These are phyloP conservation scores for Suillus subluteus DNA, from an alignment of 768 basidiomycete species.

Conservation along the genomic window DNA sequence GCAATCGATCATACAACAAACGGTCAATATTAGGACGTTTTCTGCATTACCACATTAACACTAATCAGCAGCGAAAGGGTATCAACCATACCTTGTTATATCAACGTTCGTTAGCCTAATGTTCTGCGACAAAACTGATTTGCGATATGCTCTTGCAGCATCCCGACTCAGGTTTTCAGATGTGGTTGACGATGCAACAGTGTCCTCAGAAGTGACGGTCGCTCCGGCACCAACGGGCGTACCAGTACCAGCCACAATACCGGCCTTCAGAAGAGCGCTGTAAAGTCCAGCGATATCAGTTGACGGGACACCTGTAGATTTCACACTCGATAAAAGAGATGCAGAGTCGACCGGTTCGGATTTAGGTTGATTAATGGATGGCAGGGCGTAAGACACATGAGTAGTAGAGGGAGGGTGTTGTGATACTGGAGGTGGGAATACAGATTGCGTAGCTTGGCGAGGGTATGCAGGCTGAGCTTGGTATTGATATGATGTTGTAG, in stretches of 20 bases:
- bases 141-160: slow-evolving; percentile 59
- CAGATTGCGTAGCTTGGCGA: slow-evolving; percentile 21
- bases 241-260: slow-evolving; percentile 62
- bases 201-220: slow-evolving; percentile 33
- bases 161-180: slow-evolving; percentile 45
- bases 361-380: slow-evolving; percentile 27
- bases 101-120: slow-evolving; percentile 70
- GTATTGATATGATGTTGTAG: slow-evolving; percentile 32
- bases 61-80: background rate
- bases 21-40: slow-evolving; percentile 60
- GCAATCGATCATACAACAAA: slow-evolving; percentile 74
- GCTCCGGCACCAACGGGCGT: slow-evolving; percentile 56
- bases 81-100: slow-evolving; percentile 61
- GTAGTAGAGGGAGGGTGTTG: slow-evolving; percentile 35
- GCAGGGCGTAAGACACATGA: slow-evolving; percentile 26
- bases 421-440: slow-evolving; percentile 34
- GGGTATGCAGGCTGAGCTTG: slow-evolving; percentile 35
- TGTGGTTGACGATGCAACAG: slow-evolving; percentile 32
- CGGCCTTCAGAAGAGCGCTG: slow-evolving; percentile 77
- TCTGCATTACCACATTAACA: slow-evolving; percentile 43
- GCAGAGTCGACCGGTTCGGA: slow-evolving; percentile 35
- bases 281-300: slow-evolving; percentile 60
- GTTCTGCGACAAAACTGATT: slow-evolving; percentile 58
- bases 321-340: slow-evolving; percentile 30
- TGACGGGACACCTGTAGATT: slow-evolving; percentile 27